Evolutionary conservation across 2,329 filamentous ascomycete genomes (phyloP).

Genomic region (Dendryphion nanum): DNA sequence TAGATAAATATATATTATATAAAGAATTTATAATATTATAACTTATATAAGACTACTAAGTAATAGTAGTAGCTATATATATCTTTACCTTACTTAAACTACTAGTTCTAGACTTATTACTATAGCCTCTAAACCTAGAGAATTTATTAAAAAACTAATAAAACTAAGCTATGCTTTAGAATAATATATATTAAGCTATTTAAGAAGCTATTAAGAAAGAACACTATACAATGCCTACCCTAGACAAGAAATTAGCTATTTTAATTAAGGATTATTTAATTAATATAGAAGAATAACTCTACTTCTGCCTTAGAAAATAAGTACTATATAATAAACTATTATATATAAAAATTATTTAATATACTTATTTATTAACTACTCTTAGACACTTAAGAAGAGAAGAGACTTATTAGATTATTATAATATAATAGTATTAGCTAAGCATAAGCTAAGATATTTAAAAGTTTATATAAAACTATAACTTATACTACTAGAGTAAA

Average conservation of each 20-base stretch:
- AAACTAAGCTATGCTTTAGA: neutral
- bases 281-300: neutral
- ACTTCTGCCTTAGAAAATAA: neutral
- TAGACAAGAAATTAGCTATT: neutral
- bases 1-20: neutral
- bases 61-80: no score
- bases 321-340: neutral
- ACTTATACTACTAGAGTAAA: neutral
- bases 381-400: neutral
- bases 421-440: neutral
- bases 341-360: neutral
- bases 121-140: neutral
- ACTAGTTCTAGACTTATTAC: no score
- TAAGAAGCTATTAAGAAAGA: neutral
- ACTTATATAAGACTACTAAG: no score
- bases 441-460: neutral
- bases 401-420: neutral
- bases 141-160: neutral
- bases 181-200: neutral
- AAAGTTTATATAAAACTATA: neutral
- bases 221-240: neutral
- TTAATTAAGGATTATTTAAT: neutral
- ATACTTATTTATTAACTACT: no score
- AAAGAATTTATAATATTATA: neutral
- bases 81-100: neutral